A percentile compares a stretch with the other conserved stretches of the same genome.
These are phyloP conservation scores for Ophiobolus disseminans DNA, from an alignment of 2,329 filamentous ascomycete genomes.

Conservation along the genomic window DNA sequence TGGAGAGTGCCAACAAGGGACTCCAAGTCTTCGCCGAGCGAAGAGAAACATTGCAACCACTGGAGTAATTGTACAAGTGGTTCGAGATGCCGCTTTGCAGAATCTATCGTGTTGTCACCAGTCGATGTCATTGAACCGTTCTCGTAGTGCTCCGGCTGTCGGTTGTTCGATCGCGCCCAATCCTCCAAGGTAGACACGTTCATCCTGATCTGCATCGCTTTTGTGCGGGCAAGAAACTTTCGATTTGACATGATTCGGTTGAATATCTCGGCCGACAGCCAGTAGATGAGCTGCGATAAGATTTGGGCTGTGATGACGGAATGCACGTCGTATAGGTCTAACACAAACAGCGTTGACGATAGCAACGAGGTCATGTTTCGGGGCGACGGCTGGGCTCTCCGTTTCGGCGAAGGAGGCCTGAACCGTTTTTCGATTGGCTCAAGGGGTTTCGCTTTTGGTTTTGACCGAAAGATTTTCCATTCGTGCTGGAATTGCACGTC, in stretches of 20 bases:
- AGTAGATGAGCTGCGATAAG: conserved; percentile 90
- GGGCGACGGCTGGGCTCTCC: conserved; percentile 88
- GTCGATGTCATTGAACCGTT: conserved; percentile 84
- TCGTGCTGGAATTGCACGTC: conserved; percentile 97
- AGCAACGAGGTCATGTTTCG: conserved; percentile 94
- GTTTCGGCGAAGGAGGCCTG: conserved; percentile 90
- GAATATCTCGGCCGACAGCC: conserved; percentile 94
- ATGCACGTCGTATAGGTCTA: conserved; percentile 98
- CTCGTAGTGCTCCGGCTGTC: conserved; percentile 94
- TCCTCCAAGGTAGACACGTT: conserved; percentile 95
- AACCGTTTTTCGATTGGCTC: conserved; percentile 91
- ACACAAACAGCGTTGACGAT: conserved; percentile 93
- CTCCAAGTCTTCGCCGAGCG: conserved; percentile 86
- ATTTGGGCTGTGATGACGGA: conserved; percentile 95
- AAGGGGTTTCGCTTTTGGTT: conserved; percentile 81
- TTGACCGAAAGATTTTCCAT: conserved; percentile 96
- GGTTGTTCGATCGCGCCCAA: conserved; percentile 92
- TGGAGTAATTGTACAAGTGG: conserved; percentile 93
- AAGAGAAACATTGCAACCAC: conserved; percentile 98
- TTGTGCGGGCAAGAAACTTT: conserved; percentile 92
- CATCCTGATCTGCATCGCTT: conserved; percentile 99
- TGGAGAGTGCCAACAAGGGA: conserved; percentile 87
- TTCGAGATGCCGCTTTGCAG: conserved; percentile 81
- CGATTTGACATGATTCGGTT: conserved; percentile 97
- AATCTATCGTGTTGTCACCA: conserved; percentile 86